Percentiles rank a stretch among this genome's conserved stretches.
These are phyloP conservation scores for Dryas alaskensis DNA, from an alignment of 306 rosid genomes.

Conservation along the genomic window DNA sequence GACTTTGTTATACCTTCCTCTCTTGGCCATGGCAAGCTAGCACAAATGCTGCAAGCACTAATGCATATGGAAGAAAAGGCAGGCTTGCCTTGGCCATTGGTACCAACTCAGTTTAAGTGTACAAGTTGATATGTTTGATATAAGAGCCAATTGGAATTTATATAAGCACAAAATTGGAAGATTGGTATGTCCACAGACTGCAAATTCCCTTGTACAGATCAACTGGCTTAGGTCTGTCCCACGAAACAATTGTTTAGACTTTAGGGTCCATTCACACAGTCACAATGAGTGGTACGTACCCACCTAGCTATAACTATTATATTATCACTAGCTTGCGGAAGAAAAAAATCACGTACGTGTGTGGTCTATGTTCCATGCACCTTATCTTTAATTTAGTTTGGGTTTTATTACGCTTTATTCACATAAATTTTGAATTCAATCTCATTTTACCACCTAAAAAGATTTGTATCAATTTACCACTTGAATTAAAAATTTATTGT, in stretches of 20 bases:
- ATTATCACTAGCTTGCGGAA: too few species aligned
- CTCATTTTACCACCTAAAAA: too few species aligned
- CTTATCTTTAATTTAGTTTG: too few species aligned
- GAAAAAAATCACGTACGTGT: too few species aligned
- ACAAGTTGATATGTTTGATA: not conserved
- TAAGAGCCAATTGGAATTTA: not conserved
- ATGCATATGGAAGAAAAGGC: constrained; percentile 14
- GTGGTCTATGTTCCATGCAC: too few species aligned
- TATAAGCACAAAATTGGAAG: constrained; percentile 1
- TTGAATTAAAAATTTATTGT: too few species aligned
- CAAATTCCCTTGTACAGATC: not conserved
- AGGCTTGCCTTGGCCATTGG: constrained; percentile 20
- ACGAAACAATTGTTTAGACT: not conserved
- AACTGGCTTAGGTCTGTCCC: not conserved
- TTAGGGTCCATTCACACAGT: too few species aligned
- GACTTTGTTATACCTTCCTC: constrained; percentile 22
- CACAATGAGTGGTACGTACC: too few species aligned
- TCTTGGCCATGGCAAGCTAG: constrained; percentile 25
- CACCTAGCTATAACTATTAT: too few species aligned
- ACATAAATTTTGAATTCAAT: too few species aligned
- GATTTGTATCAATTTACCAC: too few species aligned
- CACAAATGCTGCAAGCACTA: constrained; percentile 24
- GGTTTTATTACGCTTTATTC: too few species aligned
- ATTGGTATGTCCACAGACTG: not conserved
- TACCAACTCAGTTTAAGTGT: not conserved